These are phyloP conservation scores for Phyllosticta ampelicida DNA, from an alignment of 2,329 filamentous ascomycete genomes.

Conservation along the genomic window DNA sequence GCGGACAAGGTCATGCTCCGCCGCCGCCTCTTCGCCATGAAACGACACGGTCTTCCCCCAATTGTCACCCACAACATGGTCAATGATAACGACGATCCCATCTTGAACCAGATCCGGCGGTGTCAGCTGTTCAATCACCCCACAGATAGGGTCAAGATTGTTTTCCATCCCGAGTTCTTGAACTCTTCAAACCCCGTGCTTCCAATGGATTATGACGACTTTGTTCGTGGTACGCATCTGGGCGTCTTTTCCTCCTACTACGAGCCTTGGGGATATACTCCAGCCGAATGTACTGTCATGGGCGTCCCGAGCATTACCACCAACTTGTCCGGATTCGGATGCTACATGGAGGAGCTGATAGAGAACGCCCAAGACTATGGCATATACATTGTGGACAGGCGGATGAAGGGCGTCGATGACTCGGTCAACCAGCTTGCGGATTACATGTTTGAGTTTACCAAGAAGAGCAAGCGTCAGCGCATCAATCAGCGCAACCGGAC, in stretches of 20 bases:
- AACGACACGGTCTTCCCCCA: conserved; percentile 76
- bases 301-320: conserved; percentile 97
- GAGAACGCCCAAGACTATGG: conserved; percentile 97
- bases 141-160: conserved; percentile 86
- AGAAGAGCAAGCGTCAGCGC: conserved; percentile 87
- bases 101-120: conserved; percentile 88
- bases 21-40: conserved; percentile 91
- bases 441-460: conserved; percentile 87
- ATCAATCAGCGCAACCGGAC: conserved; percentile 99
- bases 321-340: conserved; percentile 94
- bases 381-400: conserved; percentile 96
- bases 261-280: conserved; percentile 98
- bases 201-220: conserved; percentile 95
- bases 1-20: conserved; percentile 89
- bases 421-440: conserved; percentile 90
- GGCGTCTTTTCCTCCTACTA: conserved; percentile 97
- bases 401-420: conserved; percentile 91
- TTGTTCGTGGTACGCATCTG: conserved; percentile 91
- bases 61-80: conserved; percentile 99
- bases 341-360: conserved; percentile 98
- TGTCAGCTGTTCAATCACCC: conserved; percentile 97
- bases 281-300: conserved; percentile 97
- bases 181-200: conserved; percentile 93
- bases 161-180: conserved; percentile 97
- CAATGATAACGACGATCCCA: conserved; percentile 85